Conservation (phyloP, 2,329 filamentous ascomycete genomes). For the Verticillium longisporum region DNA sequence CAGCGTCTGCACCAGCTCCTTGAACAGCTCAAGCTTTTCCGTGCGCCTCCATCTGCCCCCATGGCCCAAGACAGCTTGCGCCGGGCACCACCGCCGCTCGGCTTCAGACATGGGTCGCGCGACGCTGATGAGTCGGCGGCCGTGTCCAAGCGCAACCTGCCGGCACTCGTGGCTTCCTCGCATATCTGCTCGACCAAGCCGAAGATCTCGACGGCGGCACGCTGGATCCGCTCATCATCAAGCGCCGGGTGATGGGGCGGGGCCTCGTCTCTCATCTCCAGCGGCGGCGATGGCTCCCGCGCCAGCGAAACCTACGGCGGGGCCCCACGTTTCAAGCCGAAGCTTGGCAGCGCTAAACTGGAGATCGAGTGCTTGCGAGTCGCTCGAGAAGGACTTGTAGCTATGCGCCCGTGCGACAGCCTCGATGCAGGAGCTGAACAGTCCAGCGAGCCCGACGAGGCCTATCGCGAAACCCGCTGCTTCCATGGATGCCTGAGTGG, state of each 20-base stretch:
- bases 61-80: constrained; percentile 8
- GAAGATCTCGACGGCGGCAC: constrained; percentile 2
- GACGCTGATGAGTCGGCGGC: no score
- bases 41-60: constrained; percentile 6
- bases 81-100: background rate
- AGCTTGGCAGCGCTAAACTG: constrained; percentile 9
- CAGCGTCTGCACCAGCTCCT: constrained; percentile 4
- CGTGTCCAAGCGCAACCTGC: no score
- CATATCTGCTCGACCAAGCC: constrained; percentile 1
- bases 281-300: background rate
- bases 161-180: background rate
- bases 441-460: constrained; percentile 11
- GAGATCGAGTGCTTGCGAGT: constrained; percentile 6
- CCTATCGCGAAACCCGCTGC: constrained; percentile 10
- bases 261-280: background rate
- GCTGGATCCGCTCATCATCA: constrained; percentile 1
- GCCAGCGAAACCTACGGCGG: constrained; percentile 9
- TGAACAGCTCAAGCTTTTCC: constrained; percentile 5
- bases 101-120: no score
- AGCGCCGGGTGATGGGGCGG: constrained; percentile 7
- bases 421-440: constrained; percentile 16
- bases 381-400: constrained; percentile 8
- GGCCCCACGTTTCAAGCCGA: constrained; percentile 15
- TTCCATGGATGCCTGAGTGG: constrained; percentile 9
- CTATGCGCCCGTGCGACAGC: constrained; percentile 9